These are phyloP conservation scores for Stagonosporopsis cucurbitacearum DNA, from an alignment of 2,329 filamentous ascomycete species.

Conservation along the genomic window DNA sequence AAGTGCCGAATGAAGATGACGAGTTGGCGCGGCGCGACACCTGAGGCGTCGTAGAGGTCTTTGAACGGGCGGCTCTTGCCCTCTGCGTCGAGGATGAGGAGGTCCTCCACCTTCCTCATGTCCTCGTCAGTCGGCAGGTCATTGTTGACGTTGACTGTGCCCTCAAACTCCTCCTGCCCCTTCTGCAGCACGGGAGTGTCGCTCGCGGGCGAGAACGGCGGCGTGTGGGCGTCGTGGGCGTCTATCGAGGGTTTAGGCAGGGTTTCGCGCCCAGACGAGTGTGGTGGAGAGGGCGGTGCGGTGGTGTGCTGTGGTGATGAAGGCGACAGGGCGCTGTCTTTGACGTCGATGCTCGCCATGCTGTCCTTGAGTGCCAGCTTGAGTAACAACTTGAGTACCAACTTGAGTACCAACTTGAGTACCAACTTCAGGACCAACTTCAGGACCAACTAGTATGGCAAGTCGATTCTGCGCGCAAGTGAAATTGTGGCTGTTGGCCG, in stretches of 20 bases:
- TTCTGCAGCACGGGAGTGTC: conserved; percentile 41
- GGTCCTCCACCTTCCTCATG: conserved; percentile 37
- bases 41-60: conserved; percentile 45
- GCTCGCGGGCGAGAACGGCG: conserved; percentile 43
- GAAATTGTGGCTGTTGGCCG: conserved; percentile 10
- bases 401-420: too few species aligned
- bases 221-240: conserved; percentile 25
- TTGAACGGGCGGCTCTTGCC: conserved; percentile 47
- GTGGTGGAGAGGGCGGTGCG: conserved; percentile 34
- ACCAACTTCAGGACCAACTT: too few species aligned
- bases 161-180: conserved; percentile 43
- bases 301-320: conserved; percentile 17
- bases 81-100: conserved; percentile 46
- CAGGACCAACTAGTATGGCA: too few species aligned
- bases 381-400: too few species aligned
- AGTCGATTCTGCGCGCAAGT: not conserved
- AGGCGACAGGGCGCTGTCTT: conserved; percentile 17
- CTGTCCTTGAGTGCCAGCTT: too few species aligned
- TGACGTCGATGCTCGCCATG: conserved; percentile 29
- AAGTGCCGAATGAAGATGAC: conserved; percentile 80
- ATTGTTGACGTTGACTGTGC: conserved; percentile 47
- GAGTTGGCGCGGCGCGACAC: conserved; percentile 59
- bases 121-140: conserved; percentile 43
- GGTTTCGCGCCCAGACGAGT: conserved; percentile 27
- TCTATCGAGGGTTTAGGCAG: conserved; percentile 28